Conservation (phyloP, 1,284 basidiomycete genomes). For the Phellopilus nigrolimitatus region DNA sequence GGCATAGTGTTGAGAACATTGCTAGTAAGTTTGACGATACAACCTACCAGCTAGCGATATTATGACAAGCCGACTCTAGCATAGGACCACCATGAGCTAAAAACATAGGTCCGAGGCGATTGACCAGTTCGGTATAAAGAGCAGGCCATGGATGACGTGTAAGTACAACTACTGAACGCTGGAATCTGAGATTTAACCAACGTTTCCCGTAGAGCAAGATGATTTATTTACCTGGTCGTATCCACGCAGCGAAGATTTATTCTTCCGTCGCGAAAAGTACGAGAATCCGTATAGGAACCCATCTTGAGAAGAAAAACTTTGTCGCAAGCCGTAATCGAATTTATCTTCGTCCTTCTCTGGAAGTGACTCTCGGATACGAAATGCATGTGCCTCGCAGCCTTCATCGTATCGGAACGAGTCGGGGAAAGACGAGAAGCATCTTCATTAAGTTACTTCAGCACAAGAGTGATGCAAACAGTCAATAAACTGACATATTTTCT, state of each 20-base stretch:
- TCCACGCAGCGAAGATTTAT: slow-evolving; percentile 69
- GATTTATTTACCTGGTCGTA: slow-evolving; percentile 70
- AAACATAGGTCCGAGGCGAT: slow-evolving; percentile 73
- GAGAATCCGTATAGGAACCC: slow-evolving; percentile 83
- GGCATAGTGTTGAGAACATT: slow-evolving; percentile 5
- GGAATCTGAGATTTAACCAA: background rate
- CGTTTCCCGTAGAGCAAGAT: background rate
- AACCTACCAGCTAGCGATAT: slow-evolving; percentile 79
- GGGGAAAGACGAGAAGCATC: slow-evolving; percentile 93
- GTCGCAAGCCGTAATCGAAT: slow-evolving; percentile 24
- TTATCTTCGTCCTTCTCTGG: slow-evolving; percentile 26
- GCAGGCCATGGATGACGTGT: slow-evolving; percentile 83
- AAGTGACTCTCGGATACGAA: slow-evolving; percentile 51
- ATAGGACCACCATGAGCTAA: slow-evolving; percentile 73
- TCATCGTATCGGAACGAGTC: slow-evolving; percentile 82
- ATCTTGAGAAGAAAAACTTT: slow-evolving; percentile 42
- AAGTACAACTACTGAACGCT: slow-evolving; percentile 85
- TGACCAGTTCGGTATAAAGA: slow-evolving; percentile 69
- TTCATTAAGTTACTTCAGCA: no score
- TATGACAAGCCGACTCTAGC: slow-evolving; percentile 82
- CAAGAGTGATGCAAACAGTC: no score
- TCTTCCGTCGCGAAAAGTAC: slow-evolving; percentile 73
- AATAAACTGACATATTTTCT: slow-evolving; percentile 75
- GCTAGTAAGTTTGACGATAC: slow-evolving; percentile 9
- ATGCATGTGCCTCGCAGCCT: slow-evolving; percentile 69